Conservation (phyloP, 148 eudicot genomes). For the Chenopodium formosanum region DNA sequence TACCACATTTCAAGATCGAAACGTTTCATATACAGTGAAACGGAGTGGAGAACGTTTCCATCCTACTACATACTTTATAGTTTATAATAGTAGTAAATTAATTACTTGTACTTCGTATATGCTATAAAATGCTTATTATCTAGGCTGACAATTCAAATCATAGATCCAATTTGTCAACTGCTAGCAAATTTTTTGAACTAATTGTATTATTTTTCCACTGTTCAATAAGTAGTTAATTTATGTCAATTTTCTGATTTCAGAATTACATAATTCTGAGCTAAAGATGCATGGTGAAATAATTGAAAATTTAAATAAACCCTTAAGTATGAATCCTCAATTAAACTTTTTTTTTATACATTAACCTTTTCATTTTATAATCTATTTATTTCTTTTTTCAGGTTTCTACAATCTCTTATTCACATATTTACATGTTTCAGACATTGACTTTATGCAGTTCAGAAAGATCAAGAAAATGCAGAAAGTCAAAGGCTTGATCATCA, state of each 20-base stretch:
- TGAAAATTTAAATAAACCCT: slow-evolving; percentile 3
- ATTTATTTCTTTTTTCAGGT: no score
- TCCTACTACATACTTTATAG: background rate
- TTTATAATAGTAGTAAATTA: background rate
- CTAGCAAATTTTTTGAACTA: background rate
- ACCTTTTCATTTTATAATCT: no score
- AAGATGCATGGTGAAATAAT: slow-evolving; percentile 14
- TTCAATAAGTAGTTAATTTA: no score
- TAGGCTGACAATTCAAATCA: background rate
- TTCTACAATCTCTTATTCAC: no score
- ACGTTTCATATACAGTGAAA: background rate
- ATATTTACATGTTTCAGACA: no score
- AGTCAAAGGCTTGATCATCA: background rate
- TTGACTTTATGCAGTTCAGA: slow-evolving; percentile 14
- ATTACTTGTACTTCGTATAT: background rate
- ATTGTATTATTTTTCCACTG: background rate
- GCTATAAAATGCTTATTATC: background rate
- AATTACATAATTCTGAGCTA: background rate
- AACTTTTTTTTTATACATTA: no score
- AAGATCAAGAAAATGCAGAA: background rate
- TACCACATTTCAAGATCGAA: background rate
- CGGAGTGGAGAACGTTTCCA: background rate
- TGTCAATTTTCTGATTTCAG: background rate
- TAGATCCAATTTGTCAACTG: background rate
- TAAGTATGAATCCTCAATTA: background rate